Percentiles rank a stretch among this genome's conserved stretches.
These are phyloP conservation scores for Ophiognomonia clavigignenti-juglandacearum DNA, from an alignment of 2,329 filamentous ascomycete species.

Conservation along the genomic window DNA sequence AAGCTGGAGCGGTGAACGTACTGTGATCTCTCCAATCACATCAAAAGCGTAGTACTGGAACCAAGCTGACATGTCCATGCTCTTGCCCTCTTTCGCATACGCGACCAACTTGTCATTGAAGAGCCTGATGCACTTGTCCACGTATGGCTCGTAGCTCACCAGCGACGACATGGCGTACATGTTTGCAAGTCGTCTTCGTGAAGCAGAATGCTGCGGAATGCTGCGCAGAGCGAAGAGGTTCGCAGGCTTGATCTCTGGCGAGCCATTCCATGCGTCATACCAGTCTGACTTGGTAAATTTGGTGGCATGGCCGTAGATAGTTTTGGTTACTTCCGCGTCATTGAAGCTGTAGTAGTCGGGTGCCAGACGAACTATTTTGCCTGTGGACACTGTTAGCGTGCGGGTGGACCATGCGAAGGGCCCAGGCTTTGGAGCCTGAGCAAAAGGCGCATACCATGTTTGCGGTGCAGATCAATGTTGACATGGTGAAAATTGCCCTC, in stretches of 20 bases:
- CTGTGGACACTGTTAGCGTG: not conserved
- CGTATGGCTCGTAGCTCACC: constrained; percentile 42
- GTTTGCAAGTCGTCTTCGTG: constrained; percentile 34
- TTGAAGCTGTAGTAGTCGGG: not conserved
- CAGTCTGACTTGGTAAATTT: not conserved
- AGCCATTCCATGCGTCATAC: not conserved
- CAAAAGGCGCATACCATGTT: not conserved
- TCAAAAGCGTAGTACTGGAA: constrained; percentile 45
- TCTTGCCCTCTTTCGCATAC: constrained; percentile 23
- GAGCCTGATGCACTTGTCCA: constrained; percentile 40
- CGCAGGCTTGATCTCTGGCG: not conserved
- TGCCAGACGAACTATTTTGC: not conserved
- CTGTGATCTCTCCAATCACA: constrained; percentile 46
- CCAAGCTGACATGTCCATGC: constrained; percentile 35
- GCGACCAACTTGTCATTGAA: constrained; percentile 32
- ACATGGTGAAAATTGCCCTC: not conserved
- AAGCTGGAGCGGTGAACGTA: not conserved
- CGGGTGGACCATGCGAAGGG: not conserved
- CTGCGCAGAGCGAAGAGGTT: not conserved
- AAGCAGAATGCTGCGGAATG: not conserved
- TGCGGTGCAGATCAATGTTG: not conserved
- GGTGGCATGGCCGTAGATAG: not conserved
- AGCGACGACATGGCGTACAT: constrained; percentile 44
- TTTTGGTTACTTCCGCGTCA: not conserved
- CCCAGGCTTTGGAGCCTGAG: not conserved